phyloP scores from a whole-genome alignment of 306 rosid species.

The Prosopis cineraria region DNA sequence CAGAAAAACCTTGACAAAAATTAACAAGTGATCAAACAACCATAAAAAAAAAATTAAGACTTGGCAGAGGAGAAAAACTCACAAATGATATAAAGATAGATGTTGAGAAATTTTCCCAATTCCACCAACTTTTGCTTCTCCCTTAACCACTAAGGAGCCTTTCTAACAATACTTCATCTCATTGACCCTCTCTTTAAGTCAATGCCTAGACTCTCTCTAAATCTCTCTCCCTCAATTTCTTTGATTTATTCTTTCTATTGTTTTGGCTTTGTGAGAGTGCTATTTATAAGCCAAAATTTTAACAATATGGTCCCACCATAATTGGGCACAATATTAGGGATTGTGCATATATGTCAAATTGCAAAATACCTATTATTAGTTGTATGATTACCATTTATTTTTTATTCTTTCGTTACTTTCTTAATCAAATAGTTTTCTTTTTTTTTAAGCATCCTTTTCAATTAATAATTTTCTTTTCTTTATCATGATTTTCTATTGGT shows the following conservation, averaged over 20 bases:
- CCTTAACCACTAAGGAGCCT: neutral
- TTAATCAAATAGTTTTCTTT: too few species aligned
- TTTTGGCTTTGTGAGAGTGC: neutral
- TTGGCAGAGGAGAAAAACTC: constrained; percentile 31
- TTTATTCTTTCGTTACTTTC: too few species aligned
- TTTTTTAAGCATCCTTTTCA: too few species aligned
- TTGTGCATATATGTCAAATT: too few species aligned
- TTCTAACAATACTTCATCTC: neutral
- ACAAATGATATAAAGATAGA: constrained; percentile 39
- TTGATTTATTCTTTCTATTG: constrained; percentile 30
- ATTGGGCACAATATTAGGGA: neutral
- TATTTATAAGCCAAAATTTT: neutral
- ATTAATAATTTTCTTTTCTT: too few species aligned
- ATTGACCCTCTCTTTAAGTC: too few species aligned
- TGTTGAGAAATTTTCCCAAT: too few species aligned
- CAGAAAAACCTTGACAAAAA: too few species aligned
- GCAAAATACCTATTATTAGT: too few species aligned
- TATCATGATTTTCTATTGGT: too few species aligned
- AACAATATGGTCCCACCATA: constrained; percentile 19
- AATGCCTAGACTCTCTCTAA: neutral
- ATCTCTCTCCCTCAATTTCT: constrained; percentile 11
- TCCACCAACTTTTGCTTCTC: neutral
- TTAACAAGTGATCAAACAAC: too few species aligned
- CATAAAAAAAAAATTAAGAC: neutral
- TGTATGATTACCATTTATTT: too few species aligned